These are phyloP conservation scores for Hymenoscyphus albidus DNA, from an alignment of 2,329 filamentous ascomycete species.

Conservation along the genomic window DNA sequence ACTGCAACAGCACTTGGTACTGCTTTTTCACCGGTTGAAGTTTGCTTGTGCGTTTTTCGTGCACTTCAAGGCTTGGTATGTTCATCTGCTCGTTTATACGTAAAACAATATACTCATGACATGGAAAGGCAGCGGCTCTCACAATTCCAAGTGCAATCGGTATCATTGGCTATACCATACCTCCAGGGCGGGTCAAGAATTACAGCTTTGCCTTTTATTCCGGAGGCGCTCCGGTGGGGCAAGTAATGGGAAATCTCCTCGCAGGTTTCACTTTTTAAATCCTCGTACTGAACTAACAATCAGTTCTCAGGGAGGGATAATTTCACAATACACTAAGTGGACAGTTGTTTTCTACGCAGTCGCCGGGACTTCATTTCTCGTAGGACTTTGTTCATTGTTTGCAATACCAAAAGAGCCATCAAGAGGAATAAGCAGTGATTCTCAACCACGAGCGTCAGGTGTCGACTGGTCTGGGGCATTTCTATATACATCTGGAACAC, in stretches of 20 bases:
- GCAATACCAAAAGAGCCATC: slow-evolving; percentile 53
- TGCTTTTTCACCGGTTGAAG: slow-evolving; percentile 63
- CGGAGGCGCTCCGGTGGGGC: slow-evolving; percentile 61
- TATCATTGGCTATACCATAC: slow-evolving; percentile 64
- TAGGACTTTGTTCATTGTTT: slow-evolving; percentile 54
- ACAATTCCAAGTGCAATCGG: slow-evolving; percentile 70
- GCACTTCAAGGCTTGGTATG: slow-evolving; percentile 59
- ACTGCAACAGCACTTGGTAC: slow-evolving; percentile 55
- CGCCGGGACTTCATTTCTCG: slow-evolving; percentile 54
- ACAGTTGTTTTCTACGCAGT: slow-evolving; percentile 65
- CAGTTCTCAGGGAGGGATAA: slow-evolving; percentile 52
- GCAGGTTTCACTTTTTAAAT: slow-evolving; percentile 10
- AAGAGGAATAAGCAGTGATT: slow-evolving; percentile 15
- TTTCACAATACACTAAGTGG: slow-evolving; percentile 60
- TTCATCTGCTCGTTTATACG: background rate
- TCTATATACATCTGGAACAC: slow-evolving; percentile 57
- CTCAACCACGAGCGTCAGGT: slow-evolving; percentile 35
- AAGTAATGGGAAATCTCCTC: slow-evolving; percentile 55
- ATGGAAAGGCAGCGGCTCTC: slow-evolving; percentile 45
- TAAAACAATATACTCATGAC: background rate
- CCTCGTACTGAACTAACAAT: background rate
- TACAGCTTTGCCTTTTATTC: slow-evolving; percentile 65
- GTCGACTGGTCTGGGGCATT: slow-evolving; percentile 66
- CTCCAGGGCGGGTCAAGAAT: slow-evolving; percentile 64
- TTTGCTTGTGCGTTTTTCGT: slow-evolving; percentile 63